phyloP scores from a whole-genome alignment of 805 yeast species.

The Yamadazyma insecticola region DNA sequence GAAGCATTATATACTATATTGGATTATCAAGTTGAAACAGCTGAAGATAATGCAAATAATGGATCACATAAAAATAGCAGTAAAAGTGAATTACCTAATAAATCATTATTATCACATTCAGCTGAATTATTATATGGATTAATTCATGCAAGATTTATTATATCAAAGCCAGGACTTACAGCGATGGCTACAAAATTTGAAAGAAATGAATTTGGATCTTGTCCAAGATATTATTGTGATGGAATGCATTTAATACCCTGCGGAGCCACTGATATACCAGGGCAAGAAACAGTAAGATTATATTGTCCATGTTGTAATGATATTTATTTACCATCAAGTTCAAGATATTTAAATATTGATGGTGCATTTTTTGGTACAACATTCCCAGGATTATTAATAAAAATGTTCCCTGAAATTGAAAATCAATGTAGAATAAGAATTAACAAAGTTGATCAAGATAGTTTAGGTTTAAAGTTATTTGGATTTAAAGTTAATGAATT shows the following conservation, averaged over 20 bases:
- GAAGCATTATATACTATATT: conserved; percentile 88
- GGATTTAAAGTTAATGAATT: conserved; percentile 80
- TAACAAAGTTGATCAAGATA: conserved; percentile 43
- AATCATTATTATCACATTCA: conserved; percentile 77
- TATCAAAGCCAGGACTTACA: conserved; percentile 84
- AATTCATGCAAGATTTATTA: conserved; percentile 87
- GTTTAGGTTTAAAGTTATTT: conserved; percentile 71
- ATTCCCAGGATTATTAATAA: conserved; percentile 87
- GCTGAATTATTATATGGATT: conserved; percentile 92
- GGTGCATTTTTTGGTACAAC: conserved; percentile 98
- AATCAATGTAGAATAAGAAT: conserved; percentile 60
- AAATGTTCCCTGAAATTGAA: conserved; percentile 88
- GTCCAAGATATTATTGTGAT: conserved; percentile 87
- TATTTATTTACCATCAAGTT: conserved; percentile 79
- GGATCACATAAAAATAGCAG: conserved; percentile 3
- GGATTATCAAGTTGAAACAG: conserved; percentile 65
- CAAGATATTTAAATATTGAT: conserved; percentile 84
- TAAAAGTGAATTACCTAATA: conserved; percentile 49
- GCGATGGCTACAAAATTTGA: conserved; percentile 94
- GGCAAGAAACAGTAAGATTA: conserved; percentile 84
- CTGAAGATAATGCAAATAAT: conserved; percentile 27
- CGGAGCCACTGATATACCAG: conserved; percentile 87
- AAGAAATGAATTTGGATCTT: conserved; percentile 80
- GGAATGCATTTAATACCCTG: conserved; percentile 88
- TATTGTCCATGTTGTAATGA: conserved; percentile 96